Evolutionary conservation across 331 rosid genomes (phyloP).

Genomic region (Ulmus americana): DNA sequence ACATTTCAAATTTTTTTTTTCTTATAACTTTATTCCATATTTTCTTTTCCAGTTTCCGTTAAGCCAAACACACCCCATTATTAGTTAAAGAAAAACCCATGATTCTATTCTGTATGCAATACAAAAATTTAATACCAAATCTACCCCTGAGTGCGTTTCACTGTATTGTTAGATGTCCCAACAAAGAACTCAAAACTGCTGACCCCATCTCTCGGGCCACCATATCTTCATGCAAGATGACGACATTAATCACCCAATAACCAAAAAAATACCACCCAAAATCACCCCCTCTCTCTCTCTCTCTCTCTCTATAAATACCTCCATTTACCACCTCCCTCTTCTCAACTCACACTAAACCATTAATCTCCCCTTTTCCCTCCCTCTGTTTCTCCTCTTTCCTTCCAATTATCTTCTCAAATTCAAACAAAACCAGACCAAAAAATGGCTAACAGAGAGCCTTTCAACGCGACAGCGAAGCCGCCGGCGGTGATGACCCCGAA

Average conservation of each 20-base stretch:
- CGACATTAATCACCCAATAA: slow-evolving; percentile 23
- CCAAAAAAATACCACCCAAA: background rate
- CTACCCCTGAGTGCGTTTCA: slow-evolving; percentile 29
- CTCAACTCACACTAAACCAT: slow-evolving; percentile 25
- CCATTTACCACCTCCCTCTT: slow-evolving; percentile 18
- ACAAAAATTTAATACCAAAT: slow-evolving; percentile 9
- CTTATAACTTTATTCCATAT: background rate
- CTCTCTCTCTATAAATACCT: slow-evolving; percentile 20
- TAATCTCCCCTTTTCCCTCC: no score
- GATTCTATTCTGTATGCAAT: slow-evolving; percentile 8
- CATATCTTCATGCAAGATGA: slow-evolving; percentile 23
- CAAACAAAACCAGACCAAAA: background rate
- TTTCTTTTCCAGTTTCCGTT: background rate
- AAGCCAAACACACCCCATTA: slow-evolving; percentile 11
- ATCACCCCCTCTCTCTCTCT: background rate
- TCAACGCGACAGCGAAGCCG: slow-evolving; percentile 30
- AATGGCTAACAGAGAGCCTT: slow-evolving; percentile 63
- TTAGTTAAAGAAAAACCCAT: background rate
- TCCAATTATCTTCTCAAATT: background rate
- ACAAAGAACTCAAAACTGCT: background rate
- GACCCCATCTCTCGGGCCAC: background rate
- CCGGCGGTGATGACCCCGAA: slow-evolving; percentile 34
- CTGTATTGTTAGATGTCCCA: slow-evolving; percentile 21
- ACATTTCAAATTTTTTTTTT: background rate
- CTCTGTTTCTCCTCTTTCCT: background rate